Evolutionary conservation across 768 basidiomycete species (phyloP).

Genomic region (Tremella mesenterica): DNA sequence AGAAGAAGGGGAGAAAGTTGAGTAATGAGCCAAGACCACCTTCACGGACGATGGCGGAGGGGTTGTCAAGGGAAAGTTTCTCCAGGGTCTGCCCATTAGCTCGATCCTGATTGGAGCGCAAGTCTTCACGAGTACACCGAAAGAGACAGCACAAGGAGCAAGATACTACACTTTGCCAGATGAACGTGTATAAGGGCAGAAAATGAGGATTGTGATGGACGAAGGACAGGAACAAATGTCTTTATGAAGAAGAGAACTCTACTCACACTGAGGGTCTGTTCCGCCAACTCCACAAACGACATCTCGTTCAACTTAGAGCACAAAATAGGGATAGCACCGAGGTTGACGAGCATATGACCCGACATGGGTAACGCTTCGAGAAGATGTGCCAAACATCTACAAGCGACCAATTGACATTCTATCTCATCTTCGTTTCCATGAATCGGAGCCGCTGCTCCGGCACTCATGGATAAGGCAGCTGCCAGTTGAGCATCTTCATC

Average conservation of each 20-base stretch:
- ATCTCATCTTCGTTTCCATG: conserved; percentile 42
- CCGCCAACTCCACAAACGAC: conserved; percentile 93
- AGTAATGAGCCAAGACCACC: conserved; percentile 86
- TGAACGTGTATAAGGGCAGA: no score
- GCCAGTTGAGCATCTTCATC: conserved; percentile 78
- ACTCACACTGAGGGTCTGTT: conserved; percentile 93
- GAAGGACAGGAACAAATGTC: no score
- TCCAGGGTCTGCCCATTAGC: conserved; percentile 58
- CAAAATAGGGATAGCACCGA: conserved; percentile 94
- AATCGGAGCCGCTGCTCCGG: conserved; percentile 46
- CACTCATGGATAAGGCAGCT: conserved; percentile 73
- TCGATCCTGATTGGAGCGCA: no score
- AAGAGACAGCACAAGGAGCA: background rate
- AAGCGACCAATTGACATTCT: conserved; percentile 91
- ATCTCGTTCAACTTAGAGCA: conserved; percentile 97
- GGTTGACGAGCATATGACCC: conserved; percentile 93
- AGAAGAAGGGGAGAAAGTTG: conserved; percentile 96
- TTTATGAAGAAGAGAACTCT: background rate
- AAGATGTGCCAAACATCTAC: conserved; percentile 90
- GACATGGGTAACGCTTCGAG: conserved; percentile 98
- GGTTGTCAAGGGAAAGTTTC: conserved; percentile 97
- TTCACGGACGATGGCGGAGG: conserved; percentile 88
- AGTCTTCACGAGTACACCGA: no score
- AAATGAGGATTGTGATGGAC: background rate
- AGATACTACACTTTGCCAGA: no score